Evolutionary conservation across 163 green algal species (phyloP).

Genomic region (Picocystis sp.): DNA sequence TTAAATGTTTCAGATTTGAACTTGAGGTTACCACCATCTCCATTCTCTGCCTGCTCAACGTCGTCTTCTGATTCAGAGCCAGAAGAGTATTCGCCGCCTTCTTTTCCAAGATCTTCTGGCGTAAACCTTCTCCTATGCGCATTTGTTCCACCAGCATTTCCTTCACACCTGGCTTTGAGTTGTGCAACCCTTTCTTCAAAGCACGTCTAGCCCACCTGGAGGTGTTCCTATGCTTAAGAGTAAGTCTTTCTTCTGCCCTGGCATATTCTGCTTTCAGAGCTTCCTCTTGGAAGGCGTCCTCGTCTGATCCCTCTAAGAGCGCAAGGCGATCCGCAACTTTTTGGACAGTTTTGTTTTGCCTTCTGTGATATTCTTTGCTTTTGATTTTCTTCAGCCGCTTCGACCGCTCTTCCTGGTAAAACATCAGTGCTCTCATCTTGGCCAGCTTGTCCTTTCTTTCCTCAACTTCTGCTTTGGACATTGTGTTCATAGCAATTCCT

Average conservation of each 20-base stretch:
- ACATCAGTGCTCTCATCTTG: slow-evolving; percentile 74
- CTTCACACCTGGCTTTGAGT: slow-evolving; percentile 44
- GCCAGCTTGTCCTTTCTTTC: slow-evolving; percentile 57
- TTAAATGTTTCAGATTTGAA: slow-evolving; percentile 11
- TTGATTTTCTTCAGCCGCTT: slow-evolving; percentile 85
- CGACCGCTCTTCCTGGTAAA: slow-evolving; percentile 76
- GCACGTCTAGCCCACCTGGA: slow-evolving; percentile 66
- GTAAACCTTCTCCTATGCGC: slow-evolving; percentile 57
- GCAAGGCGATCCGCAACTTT: slow-evolving; percentile 1
- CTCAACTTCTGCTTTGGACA: slow-evolving; percentile 53
- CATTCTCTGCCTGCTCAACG: background rate
- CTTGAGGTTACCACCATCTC: slow-evolving; percentile 12
- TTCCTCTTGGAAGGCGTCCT: slow-evolving; percentile 21
- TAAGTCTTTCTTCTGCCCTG: slow-evolving; percentile 61
- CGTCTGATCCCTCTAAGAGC: slow-evolving; percentile 17
- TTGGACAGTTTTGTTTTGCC: slow-evolving; percentile 14
- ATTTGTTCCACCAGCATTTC: slow-evolving; percentile 75
- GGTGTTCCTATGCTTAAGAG: slow-evolving; percentile 79
- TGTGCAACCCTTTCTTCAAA: slow-evolving; percentile 51
- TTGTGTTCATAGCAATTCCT: slow-evolving; percentile 30
- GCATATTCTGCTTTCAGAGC: slow-evolving; percentile 27
- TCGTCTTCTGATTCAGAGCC: background rate
- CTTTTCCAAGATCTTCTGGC: slow-evolving; percentile 33
- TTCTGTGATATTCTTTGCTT: slow-evolving; percentile 58
- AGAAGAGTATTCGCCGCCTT: slow-evolving; percentile 9